Evolutionary conservation across 306 rosid genomes (phyloP).

Genomic region (Glycine latifolia): DNA sequence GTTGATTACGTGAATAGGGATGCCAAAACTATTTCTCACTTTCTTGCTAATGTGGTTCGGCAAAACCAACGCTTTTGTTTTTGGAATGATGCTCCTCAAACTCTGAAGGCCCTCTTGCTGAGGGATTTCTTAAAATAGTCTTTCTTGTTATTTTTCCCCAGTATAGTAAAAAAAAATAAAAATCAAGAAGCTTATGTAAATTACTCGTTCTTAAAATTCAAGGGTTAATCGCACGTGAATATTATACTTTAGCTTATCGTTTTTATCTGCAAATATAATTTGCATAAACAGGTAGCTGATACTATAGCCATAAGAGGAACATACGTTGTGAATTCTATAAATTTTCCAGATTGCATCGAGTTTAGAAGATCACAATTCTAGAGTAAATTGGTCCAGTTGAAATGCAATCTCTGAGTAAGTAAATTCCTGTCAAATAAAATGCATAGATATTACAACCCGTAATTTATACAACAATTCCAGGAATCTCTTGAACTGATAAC

Average conservation of each 20-base stretch:
- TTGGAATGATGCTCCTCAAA: too few relatives aligned
- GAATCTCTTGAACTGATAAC: constrained; percentile 29
- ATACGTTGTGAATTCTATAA: not conserved
- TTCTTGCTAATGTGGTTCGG: too few relatives aligned
- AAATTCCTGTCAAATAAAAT: constrained; percentile 30
- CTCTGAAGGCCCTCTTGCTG: too few relatives aligned
- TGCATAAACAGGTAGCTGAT: not conserved
- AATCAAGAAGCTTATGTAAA: too few relatives aligned
- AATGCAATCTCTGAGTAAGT: constrained; percentile 11
- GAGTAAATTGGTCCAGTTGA: constrained; percentile 24
- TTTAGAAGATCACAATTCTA: constrained; percentile 14
- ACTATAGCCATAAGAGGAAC: not conserved
- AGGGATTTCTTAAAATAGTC: too few relatives aligned
- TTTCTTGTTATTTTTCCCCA: too few relatives aligned
- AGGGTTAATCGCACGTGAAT: too few relatives aligned
- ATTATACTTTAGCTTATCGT: not conserved
- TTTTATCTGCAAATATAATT: not conserved
- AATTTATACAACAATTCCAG: constrained; percentile 43
- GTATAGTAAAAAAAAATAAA: too few relatives aligned
- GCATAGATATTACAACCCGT: constrained; percentile 36
- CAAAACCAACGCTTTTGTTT: too few relatives aligned
- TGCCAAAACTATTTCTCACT: too few relatives aligned
- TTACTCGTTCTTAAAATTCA: too few relatives aligned
- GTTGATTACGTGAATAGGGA: too few relatives aligned
- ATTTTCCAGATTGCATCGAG: not conserved